Percentiles rank a stretch among this genome's conserved stretches.
phyloP scores from a whole-genome alignment of 108 stramenopile genomes.

The Cyclotella choctawhatcheeana region DNA sequence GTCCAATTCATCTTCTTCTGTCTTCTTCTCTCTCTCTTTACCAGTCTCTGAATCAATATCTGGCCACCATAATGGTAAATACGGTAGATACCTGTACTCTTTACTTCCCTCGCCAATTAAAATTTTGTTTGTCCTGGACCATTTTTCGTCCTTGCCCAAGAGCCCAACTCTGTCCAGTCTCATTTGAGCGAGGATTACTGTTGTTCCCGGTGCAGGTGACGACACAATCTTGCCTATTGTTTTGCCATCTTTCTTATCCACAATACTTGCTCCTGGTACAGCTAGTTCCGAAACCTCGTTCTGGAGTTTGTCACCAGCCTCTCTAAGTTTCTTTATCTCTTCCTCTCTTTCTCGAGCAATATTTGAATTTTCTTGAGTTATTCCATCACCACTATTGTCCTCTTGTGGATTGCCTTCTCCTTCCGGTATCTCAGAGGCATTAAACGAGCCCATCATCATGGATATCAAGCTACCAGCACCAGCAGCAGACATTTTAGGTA shows the following conservation, averaged over 20 bases:
- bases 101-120: slow-evolving; percentile 63
- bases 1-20: slow-evolving; percentile 13
- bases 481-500: slow-evolving; percentile 75
- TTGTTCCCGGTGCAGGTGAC: slow-evolving; percentile 76
- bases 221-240: slow-evolving; percentile 83
- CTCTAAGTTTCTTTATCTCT: slow-evolving; percentile 45
- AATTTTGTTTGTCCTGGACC: slow-evolving; percentile 76
- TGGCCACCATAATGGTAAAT: slow-evolving; percentile 89
- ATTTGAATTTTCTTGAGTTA: slow-evolving; percentile 18
- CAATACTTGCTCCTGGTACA: slow-evolving; percentile 64
- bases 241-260: slow-evolving; percentile 79
- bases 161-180: slow-evolving; percentile 79
- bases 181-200: slow-evolving; percentile 83
- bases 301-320: slow-evolving; percentile 49
- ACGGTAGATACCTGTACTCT: slow-evolving; percentile 81
- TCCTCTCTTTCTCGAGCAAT: slow-evolving; percentile 30
- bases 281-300: slow-evolving; percentile 47
- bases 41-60: slow-evolving; percentile 74
- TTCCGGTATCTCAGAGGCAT: too few relatives aligned
- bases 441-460: slow-evolving; percentile 69
- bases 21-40: slow-evolving; percentile 35
- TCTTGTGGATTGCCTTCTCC: slow-evolving; percentile 21
- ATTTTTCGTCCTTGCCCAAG: slow-evolving; percentile 44
- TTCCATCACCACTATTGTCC: slow-evolving; percentile 12
- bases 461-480: slow-evolving; percentile 73